Evolutionary conservation across 139 green algal genomes (phyloP).

Genomic region (Asterochloris sp.): DNA sequence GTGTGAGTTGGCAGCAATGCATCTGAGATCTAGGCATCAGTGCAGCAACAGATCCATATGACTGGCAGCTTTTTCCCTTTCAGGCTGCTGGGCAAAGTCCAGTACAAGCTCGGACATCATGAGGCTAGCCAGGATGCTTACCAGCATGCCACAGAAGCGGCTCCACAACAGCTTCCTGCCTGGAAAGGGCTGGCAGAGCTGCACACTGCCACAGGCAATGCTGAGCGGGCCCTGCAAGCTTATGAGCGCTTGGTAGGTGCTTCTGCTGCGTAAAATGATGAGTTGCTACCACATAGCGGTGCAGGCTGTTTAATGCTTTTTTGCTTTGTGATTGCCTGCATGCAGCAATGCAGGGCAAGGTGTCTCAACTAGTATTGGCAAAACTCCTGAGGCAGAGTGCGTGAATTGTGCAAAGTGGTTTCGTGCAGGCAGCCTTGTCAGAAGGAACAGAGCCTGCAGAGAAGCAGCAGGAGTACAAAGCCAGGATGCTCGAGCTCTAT

Average conservation of each 20-base stretch:
- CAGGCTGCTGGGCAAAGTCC: constrained; percentile 12
- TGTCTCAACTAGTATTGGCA: background rate
- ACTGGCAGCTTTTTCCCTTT: background rate
- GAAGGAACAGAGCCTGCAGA: constrained; percentile 6
- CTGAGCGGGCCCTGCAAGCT: constrained; percentile 8
- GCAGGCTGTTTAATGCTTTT: background rate
- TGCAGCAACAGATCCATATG: background rate
- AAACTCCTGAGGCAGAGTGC: background rate
- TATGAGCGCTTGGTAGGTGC: constrained; percentile 33
- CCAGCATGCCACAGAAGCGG: background rate
- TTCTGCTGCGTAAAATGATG: background rate
- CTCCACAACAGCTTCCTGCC: constrained; percentile 29
- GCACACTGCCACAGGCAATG: constrained; percentile 31
- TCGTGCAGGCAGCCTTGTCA: no score
- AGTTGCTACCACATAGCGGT: background rate
- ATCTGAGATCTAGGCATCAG: background rate
- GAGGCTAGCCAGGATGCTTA: background rate
- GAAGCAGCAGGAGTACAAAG: constrained; percentile 11
- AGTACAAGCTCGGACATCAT: background rate
- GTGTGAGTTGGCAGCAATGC: background rate
- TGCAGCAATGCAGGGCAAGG: background rate
- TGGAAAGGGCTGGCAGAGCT: constrained; percentile 75
- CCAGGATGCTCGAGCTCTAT: constrained; percentile 1
- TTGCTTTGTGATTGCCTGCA: background rate
- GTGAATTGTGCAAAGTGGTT: no score